Evolutionary conservation across 2,329 filamentous ascomycete genomes (phyloP).

Genomic region (Tricladium varicosporioides): DNA sequence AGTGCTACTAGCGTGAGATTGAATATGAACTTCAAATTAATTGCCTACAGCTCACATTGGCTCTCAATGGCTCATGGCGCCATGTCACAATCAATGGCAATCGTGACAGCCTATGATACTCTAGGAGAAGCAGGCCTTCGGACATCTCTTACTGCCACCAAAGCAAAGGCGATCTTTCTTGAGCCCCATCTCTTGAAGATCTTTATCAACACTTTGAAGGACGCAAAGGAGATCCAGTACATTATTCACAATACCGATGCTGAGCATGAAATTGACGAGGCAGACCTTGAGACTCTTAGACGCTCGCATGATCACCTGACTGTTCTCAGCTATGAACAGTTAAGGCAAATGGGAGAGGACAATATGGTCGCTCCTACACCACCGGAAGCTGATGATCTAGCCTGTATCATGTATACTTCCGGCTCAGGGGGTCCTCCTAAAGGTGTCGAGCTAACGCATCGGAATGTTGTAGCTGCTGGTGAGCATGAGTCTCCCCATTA

Average conservation of each 20-base stretch:
- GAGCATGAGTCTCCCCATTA: constrained; percentile 34
- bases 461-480: constrained; percentile 76
- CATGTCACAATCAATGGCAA: constrained; percentile 78
- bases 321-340: constrained; percentile 49
- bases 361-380: constrained; percentile 68
- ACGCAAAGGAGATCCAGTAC: constrained; percentile 48
- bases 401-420: constrained; percentile 81
- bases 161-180: constrained; percentile 77
- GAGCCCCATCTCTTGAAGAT: constrained; percentile 71
- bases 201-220: constrained; percentile 55
- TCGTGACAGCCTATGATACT: constrained; percentile 92
- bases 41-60: constrained; percentile 36
- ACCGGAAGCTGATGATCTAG: constrained; percentile 71
- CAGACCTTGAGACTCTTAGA: constrained; percentile 50
- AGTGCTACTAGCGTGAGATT: neutral
- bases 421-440: constrained; percentile 86
- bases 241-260: constrained; percentile 54
- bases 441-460: constrained; percentile 80
- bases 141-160: constrained; percentile 79
- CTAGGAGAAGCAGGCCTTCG: constrained; percentile 78
- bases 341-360: constrained; percentile 47
- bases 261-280: constrained; percentile 47
- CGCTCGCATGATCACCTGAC: constrained; percentile 51
- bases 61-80: constrained; percentile 48
- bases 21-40: neutral